Evolutionary conservation across 202 grass and related monocot species (phyloP).

Genomic region (Bolboschoenoplectus hybrid): DNA sequence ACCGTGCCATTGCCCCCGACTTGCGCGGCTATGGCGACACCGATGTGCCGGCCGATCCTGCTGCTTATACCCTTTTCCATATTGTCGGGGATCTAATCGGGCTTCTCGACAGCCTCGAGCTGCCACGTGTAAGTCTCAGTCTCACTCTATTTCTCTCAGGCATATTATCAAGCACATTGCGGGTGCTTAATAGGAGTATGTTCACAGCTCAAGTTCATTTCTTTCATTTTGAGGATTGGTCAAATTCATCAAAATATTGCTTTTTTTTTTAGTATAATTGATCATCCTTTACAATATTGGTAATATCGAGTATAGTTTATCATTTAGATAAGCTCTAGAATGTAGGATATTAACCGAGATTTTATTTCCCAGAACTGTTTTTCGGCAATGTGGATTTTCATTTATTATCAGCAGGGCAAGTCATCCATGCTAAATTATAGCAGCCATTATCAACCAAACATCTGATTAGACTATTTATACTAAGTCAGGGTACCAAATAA

Average conservation of each 20-base stretch:
- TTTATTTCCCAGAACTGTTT: background rate
- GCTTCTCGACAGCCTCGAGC: slow-evolving; percentile 46
- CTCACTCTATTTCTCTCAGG: background rate
- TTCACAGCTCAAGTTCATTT: background rate
- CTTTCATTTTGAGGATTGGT: background rate
- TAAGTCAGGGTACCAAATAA: background rate
- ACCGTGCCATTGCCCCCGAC: slow-evolving; percentile 59
- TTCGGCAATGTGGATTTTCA: background rate
- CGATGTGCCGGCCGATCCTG: slow-evolving; percentile 38
- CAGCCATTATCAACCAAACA: background rate
- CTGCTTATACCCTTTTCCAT: slow-evolving; percentile 50
- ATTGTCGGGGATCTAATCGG: slow-evolving; percentile 52
- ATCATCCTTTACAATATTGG: background rate
- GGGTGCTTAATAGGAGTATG: background rate
- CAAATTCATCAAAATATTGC: background rate
- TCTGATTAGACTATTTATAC: background rate
- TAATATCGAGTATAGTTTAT: background rate
- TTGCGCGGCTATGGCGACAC: slow-evolving; percentile 65
- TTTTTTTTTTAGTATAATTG: background rate
- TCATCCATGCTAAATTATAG: background rate
- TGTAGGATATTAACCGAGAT: no score
- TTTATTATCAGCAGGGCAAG: background rate
- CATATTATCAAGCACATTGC: background rate
- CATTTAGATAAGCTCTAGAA: background rate
- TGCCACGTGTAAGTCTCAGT: slow-evolving; percentile 44